These are phyloP conservation scores for Aspergillus hiratsukae DNA, from an alignment of 2,329 filamentous ascomycete genomes.

Conservation along the genomic window DNA sequence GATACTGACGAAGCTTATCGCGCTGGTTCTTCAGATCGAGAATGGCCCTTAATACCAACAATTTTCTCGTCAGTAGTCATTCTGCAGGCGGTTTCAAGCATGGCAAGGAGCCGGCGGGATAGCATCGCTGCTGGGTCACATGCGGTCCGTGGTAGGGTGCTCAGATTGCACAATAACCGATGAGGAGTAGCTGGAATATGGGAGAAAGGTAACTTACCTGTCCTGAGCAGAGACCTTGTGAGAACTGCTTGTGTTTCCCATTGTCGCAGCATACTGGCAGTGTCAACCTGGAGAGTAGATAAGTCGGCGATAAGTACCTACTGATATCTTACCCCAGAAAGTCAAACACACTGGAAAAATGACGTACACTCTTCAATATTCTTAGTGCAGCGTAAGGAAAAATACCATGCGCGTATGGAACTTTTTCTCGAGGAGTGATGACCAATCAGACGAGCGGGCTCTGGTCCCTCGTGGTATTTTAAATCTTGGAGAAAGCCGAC, in stretches of 20 bases:
- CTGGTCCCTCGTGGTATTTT: neutral
- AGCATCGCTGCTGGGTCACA: slow-evolving; percentile 7
- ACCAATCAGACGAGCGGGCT: neutral
- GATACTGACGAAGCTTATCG: slow-evolving; percentile 95
- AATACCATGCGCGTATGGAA: neutral
- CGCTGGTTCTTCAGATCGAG: slow-evolving; percentile 97
- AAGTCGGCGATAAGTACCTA: neutral
- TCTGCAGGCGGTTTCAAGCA: neutral
- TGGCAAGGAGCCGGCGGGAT: neutral
- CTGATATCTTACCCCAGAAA: neutral
- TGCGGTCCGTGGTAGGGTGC: neutral
- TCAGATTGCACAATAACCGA: neutral
- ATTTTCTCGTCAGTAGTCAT: neutral
- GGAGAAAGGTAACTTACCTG: slow-evolving; percentile 56
- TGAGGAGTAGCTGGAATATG: neutral
- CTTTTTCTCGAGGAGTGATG: neutral
- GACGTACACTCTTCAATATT: slow-evolving; percentile 10
- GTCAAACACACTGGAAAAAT: slow-evolving; percentile 2
- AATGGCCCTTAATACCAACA: slow-evolving; percentile 65
- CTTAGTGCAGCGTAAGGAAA: neutral
- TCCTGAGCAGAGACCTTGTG: slow-evolving; percentile 75
- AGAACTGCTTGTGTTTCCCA: slow-evolving; percentile 62
- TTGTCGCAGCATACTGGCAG: slow-evolving; percentile 37
- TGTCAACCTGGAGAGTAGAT: neutral
- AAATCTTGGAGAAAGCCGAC: neutral